Conservation (phyloP, 106 monocot species). For the Acorus calamus region DNA sequence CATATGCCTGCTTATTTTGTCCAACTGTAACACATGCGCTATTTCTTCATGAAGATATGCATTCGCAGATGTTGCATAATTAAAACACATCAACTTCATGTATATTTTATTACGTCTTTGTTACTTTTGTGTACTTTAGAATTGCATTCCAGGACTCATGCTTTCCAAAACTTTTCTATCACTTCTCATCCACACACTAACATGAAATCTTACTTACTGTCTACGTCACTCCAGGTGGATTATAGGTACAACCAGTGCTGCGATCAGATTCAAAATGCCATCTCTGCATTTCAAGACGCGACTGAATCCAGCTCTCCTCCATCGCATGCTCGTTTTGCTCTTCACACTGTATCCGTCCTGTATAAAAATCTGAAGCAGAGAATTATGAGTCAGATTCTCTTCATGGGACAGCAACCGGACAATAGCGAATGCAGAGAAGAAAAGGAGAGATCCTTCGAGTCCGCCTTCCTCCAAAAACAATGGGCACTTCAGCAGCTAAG, state of each 20-base stretch:
- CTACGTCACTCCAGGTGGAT: constrained; percentile 47
- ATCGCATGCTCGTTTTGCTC: constrained; percentile 24
- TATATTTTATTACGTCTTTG: no score
- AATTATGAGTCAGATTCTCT: constrained; percentile 27
- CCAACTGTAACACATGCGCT: no score
- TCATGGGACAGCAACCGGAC: constrained; percentile 13
- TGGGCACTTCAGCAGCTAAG: constrained; percentile 63
- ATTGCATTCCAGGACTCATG: no score
- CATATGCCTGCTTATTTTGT: no score
- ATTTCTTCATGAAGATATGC: no score
- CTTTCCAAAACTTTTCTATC: no score
- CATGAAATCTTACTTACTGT: neutral
- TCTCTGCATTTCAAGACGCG: constrained; percentile 21
- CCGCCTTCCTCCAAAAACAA: constrained; percentile 56
- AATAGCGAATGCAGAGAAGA: constrained; percentile 13
- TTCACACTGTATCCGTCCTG: constrained; percentile 22
- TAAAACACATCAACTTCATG: no score
- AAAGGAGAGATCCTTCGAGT: constrained; percentile 38
- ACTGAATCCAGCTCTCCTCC: constrained; percentile 16
- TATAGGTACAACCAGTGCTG: constrained; percentile 38
- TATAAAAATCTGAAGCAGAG: constrained; percentile 45
- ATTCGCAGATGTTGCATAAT: no score
- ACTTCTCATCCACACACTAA: no score
- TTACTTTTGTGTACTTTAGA: no score
- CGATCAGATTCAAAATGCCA: constrained; percentile 31